Base-by-base conservation (phyloP, 2,329 filamentous ascomycete species). In the Fusarium buxicola region DNA sequence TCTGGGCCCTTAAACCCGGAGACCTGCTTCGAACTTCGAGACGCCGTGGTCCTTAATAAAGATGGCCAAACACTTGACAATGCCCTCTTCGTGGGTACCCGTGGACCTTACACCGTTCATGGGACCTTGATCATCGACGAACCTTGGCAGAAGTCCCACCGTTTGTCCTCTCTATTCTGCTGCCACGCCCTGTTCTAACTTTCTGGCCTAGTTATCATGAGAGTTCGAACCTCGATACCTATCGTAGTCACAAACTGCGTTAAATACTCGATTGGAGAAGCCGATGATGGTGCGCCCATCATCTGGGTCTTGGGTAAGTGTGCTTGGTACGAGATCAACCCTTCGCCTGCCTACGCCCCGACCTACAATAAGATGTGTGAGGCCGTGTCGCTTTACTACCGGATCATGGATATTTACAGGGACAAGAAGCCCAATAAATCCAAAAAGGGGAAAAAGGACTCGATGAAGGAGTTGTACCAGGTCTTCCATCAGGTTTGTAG, bases 251-350 rank as follows among this genome's bases (percentile, higher is more conserved):
- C 78, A n/a, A 76, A 81, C 30, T 80, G 79, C 21, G 61, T 65
- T 3, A 69, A 72, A 28, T 87, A 84, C 68, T 84, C 87, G 11
- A 85, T 89, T 28, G 84, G 84, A 41, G 76, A 78, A 38, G 76
- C 77, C 24, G 72, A 78, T 12, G 82, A 84, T 46, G 81, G 81
- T 0, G 78, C 80, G 15, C 80, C 85, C 5, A 79, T 84, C n/a
- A 78, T 91, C 27, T 92, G 90, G 90, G 86, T 89, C 1, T 66
- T 70, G 1, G 74, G 73, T 31, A 70, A 79, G 50, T 83, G 87
- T 11, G 89, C 89, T 39, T 92, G 89, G 88, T 92, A 86, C 71
- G 84, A 89, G 69, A 82, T 92, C 36, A 78, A 78, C 28, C 89
- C 90, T 2, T 78, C 84, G n/a, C 70, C 78, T 9, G 73, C 76